Base-by-base conservation (phyloP, 345 rosid species). In the Rhodomyrtus tomentosa region DNA sequence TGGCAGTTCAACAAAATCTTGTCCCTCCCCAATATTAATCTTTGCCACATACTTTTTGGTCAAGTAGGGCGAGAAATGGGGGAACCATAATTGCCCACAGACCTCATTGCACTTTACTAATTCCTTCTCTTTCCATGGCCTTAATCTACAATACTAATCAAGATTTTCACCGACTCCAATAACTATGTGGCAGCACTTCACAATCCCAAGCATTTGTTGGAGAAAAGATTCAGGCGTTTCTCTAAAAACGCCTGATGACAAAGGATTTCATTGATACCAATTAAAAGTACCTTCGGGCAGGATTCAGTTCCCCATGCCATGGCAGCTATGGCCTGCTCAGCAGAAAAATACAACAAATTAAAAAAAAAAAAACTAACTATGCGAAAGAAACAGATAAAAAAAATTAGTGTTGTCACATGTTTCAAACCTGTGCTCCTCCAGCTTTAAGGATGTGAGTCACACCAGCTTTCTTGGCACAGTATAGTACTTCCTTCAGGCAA, bases 241-340 rank as follows among this genome's bases (percentile, higher is more conserved):
- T 56, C 36, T n/a, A n/a, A 12, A 55, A 56, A n/a, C 32, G 5
- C 7, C 68, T n/a, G 36, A 56, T 56, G 36, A 4, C 68, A n/a
- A 56, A 12, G 18, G 32, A 32, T 55, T 52, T 40, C 68, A 29
- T 11, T 27, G 52, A n/a, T 48, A 76, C 0, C 22, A 84, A 40
- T 42, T 50, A 84, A 83, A 87, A 40, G 25, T 91, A 96, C 99
- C 98, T 94, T 96, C 9, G 99, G 99, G 89, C 99, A 96, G 85
- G 99, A 93, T 86, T 94, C 93, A 59, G 95, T 96, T 29, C 99
- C 99, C 99, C 99, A 96, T 74, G 98, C 98, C 99, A 96, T 94
- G 68, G 98, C 99, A 83, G 99, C 91, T 88, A 96, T 90, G 53
- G 99, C 99, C 99, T 96, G 90, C 81, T 88, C 50, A 84, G 73